These are phyloP conservation scores for Jackrogersella multiformis DNA, from an alignment of 495 filamentous ascomycete species.

Conservation along the genomic window DNA sequence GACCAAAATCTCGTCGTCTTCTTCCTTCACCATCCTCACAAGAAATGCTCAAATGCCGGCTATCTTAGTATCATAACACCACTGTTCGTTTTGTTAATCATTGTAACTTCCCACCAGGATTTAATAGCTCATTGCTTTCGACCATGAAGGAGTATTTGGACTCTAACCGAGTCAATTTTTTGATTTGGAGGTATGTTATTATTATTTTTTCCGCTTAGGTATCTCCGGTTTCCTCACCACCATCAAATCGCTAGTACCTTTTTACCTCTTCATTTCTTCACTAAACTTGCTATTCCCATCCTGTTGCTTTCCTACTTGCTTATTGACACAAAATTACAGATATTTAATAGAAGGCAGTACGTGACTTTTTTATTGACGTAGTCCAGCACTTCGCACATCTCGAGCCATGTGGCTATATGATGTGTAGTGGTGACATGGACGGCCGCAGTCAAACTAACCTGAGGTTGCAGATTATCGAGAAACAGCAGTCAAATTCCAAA, in stretches of 20 bases:
- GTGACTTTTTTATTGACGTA: constrained; percentile 50
- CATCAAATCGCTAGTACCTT: constrained; percentile 25
- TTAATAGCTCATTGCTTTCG: constrained; percentile 27
- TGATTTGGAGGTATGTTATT: constrained; percentile 91
- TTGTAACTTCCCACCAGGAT: neutral
- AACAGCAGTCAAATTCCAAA: constrained; percentile 81
- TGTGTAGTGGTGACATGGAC: constrained; percentile 36
- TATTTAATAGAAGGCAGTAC: constrained; percentile 91
- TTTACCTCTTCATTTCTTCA: constrained; percentile 10
- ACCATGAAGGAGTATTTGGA: constrained; percentile 73
- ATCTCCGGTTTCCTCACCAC: constrained; percentile 49
- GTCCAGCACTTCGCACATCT: constrained; percentile 15
- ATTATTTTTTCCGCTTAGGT: constrained; percentile 44
- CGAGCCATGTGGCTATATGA: constrained; percentile 19
- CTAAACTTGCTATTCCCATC: constrained; percentile 16
- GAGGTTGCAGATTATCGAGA: constrained; percentile 68
- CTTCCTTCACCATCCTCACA: constrained; percentile 40
- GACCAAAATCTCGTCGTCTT: constrained; percentile 41
- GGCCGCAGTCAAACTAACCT: constrained; percentile 45
- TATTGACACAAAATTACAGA: constrained; percentile 61
- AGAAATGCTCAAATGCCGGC: constrained; percentile 31
- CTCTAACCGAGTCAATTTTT: constrained; percentile 95
- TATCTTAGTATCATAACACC: constrained; percentile 20
- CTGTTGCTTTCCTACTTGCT: constrained; percentile 37
- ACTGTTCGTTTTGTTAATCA: constrained; percentile 2